phyloP scores from a whole-genome alignment of 345 rosid genomes.

The Citrus inodora region DNA sequence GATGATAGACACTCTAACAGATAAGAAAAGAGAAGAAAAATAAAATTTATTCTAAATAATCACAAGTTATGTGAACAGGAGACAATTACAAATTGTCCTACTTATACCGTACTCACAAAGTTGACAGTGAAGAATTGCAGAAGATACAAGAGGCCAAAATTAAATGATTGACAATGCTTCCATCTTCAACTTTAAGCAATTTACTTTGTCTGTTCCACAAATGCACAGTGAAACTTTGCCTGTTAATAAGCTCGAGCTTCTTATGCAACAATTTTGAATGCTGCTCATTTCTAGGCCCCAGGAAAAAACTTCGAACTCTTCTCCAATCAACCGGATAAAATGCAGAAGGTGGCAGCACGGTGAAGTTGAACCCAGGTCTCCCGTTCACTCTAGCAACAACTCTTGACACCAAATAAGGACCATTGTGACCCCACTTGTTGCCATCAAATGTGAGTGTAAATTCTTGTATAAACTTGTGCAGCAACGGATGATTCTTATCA shows the following conservation, averaged over 20 bases:
- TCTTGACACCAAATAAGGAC: conserved; percentile 86
- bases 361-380: conserved; percentile 45
- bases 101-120: conserved; percentile 20
- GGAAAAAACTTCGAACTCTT: conserved; percentile 49
- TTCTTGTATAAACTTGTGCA: conserved; percentile 72
- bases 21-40: neutral
- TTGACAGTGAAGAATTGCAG: conserved; percentile 47
- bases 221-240: conserved; percentile 62
- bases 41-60: neutral
- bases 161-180: conserved; percentile 57
- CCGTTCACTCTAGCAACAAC: conserved; percentile 50
- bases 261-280: conserved; percentile 45
- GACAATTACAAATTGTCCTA: neutral
- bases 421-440: conserved; percentile 96
- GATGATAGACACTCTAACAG: neutral
- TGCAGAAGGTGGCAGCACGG: conserved; percentile 69
- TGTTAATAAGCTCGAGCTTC: conserved; percentile 44
- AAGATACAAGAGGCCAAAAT: conserved; percentile 58
- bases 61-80: neutral
- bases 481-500: conserved; percentile 73
- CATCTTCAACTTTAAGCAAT: conserved; percentile 51
- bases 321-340: conserved; percentile 92
- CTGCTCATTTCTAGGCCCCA: conserved; percentile 33
- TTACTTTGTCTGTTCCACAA: conserved; percentile 89
- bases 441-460: conserved; percentile 82